Percentiles rank a stretch among this genome's conserved stretches.
Evolutionary conservation across 768 basidiomycete species (phyloP).

Genomic region (Aureoboletus auriporus): DNA sequence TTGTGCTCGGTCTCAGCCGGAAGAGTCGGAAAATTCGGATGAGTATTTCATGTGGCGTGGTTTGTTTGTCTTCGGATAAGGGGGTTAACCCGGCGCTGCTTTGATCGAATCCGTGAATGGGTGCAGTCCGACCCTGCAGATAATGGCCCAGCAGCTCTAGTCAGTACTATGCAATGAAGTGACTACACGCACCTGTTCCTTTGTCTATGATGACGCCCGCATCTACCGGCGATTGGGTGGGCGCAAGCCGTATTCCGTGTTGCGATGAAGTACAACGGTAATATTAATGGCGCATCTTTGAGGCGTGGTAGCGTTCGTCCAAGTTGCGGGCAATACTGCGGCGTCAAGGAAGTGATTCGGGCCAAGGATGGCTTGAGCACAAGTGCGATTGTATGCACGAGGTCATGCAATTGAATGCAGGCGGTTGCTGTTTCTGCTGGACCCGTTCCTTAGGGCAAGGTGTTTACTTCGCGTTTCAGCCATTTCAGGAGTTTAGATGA

Average conservation of each 20-base stretch:
- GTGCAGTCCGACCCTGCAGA: not conserved
- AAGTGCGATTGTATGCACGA: constrained; percentile 7
- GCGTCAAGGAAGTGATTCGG: constrained; percentile 2
- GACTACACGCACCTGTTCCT: constrained; percentile 10
- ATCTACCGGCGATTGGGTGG: constrained; percentile 24
- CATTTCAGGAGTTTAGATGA: constrained; percentile 8
- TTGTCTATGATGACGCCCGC: not conserved
- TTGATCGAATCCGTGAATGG: constrained; percentile 19
- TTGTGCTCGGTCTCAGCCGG: not conserved
- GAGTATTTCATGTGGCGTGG: constrained; percentile 15
- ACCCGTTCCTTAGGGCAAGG: constrained; percentile 4
- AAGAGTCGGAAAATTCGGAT: constrained; percentile 11
- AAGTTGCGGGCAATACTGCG: not conserved
- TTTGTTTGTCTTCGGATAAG: constrained; percentile 33
- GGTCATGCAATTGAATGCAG: not conserved
- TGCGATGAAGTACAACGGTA: constrained; percentile 14
- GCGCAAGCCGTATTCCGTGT: constrained; percentile 10
- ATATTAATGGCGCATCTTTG: constrained; percentile 20
- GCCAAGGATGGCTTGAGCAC: not conserved
- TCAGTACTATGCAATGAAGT: not conserved
- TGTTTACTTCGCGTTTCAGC: not conserved
- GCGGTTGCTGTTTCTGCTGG: not conserved
- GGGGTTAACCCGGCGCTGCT: constrained; percentile 17
- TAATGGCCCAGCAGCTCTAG: constrained; percentile 5
- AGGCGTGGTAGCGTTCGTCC: constrained; percentile 2